phyloP scores from a whole-genome alignment of 2,329 filamentous ascomycete species.

The Pseudocercospora macadamiae region DNA sequence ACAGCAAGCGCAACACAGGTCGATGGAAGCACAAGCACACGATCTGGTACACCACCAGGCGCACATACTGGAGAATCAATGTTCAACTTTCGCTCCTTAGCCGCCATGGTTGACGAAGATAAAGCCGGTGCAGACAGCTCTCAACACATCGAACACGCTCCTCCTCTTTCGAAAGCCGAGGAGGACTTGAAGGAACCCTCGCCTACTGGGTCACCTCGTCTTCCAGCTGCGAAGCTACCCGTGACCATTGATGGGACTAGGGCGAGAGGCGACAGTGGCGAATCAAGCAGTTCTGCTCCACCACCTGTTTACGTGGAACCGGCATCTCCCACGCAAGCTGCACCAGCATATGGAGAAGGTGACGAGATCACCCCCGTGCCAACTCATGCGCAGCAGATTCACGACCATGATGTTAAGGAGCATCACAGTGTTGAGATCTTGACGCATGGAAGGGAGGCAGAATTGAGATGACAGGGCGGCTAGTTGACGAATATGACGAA shows the following conservation, averaged over 20 bases:
- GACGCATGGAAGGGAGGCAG: background rate
- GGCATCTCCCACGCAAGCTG: background rate
- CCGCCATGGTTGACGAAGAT: conserved; percentile 75
- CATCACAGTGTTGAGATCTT: conserved; percentile 2
- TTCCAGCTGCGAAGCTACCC: conserved; percentile 9
- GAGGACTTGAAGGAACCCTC: conserved; percentile 28
- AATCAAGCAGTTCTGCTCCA: conserved; percentile 28
- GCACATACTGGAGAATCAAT: conserved; percentile 67
- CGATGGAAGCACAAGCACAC: conserved; percentile 32
- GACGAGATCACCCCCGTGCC: conserved; percentile 13
- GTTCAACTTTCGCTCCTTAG: conserved; percentile 89
- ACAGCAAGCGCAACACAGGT: conserved; percentile 14
- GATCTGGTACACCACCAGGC: conserved; percentile 49
- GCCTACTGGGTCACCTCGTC: conserved; percentile 18
- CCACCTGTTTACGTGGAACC: conserved; percentile 31
- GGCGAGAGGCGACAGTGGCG: conserved; percentile 34
- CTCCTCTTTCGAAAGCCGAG: conserved; percentile 20
- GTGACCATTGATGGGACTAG: conserved; percentile 24
- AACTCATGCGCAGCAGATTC: background rate
- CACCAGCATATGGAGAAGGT: background rate
- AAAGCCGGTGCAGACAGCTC: conserved; percentile 42
- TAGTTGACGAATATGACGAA: no score
- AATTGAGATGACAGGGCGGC: background rate
- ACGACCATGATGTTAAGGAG: background rate
- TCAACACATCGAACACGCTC: conserved; percentile 45